Percentiles rank a stretch among this genome's conserved stretches.
These are phyloP conservation scores for Leucocoprinus sp. DNA, from an alignment of 768 basidiomycete genomes.

Conservation along the genomic window DNA sequence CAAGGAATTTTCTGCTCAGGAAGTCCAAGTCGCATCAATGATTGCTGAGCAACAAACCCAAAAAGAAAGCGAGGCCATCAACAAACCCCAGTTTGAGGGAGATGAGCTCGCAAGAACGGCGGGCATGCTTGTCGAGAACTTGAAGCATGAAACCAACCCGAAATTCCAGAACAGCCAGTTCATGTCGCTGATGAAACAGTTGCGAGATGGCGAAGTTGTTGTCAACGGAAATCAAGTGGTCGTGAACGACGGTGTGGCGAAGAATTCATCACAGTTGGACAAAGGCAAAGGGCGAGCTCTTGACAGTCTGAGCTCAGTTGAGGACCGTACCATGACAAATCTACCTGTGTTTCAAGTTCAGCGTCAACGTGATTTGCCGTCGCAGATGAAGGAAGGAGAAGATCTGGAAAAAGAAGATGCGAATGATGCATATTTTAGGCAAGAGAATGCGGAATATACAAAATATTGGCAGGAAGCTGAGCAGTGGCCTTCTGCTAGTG, in stretches of 20 bases:
- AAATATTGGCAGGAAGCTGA: constrained; percentile 48
- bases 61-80: constrained; percentile 7
- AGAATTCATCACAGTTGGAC: constrained; percentile 28
- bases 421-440: constrained; percentile 62
- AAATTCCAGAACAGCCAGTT: constrained; percentile 86
- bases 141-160: constrained; percentile 66
- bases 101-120: constrained; percentile 81
- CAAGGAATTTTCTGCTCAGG: constrained; percentile 54
- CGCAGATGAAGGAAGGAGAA: neutral
- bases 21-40: constrained; percentile 27
- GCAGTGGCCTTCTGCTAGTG: neutral
- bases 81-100: constrained; percentile 26
- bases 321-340: neutral
- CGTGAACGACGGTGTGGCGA: constrained; percentile 32
- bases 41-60: constrained; percentile 14
- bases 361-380: neutral
- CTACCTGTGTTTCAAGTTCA: constrained; percentile 5
- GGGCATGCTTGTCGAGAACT: constrained; percentile 66
- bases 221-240: constrained; percentile 79
- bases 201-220: constrained; percentile 70
- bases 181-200: constrained; percentile 75
- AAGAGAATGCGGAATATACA: constrained; percentile 62
- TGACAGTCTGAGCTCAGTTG: constrained; percentile 23
- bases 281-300: constrained; percentile 37
- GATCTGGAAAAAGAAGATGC: constrained; percentile 27